Conservation (phyloP, 1,284 basidiomycete species). For the Trametes polyzona region DNA sequence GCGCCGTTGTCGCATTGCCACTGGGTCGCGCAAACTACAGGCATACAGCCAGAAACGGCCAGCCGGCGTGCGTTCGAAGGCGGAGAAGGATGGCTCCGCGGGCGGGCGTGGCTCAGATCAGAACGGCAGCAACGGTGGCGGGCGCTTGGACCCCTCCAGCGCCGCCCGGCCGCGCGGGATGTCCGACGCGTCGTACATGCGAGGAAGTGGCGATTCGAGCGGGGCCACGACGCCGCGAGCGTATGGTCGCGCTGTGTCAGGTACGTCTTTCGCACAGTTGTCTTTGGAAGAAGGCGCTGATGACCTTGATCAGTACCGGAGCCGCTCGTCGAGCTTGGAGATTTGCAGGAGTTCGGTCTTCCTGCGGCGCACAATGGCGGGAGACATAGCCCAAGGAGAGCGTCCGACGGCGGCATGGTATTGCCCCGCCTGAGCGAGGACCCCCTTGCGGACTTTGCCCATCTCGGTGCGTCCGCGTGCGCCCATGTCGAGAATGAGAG, state of each 20-base stretch:
- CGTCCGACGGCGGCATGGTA: slow-evolving; percentile 12
- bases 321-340: slow-evolving; percentile 13
- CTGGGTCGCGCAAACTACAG: slow-evolving; percentile 18
- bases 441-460: neutral
- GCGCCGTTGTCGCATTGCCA: neutral
- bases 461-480: slow-evolving; percentile 1
- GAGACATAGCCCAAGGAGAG: slow-evolving; percentile 9
- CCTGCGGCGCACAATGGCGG: neutral
- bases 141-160: slow-evolving; percentile 25
- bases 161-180: slow-evolving; percentile 53
- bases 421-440: slow-evolving; percentile 19
- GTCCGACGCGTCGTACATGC: slow-evolving; percentile 47
- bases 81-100: slow-evolving; percentile 48
- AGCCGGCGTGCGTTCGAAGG: slow-evolving; percentile 47
- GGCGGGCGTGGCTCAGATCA: slow-evolving; percentile 46
- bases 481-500: neutral
- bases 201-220: slow-evolving; percentile 21
- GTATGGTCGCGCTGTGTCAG: slow-evolving; percentile 12
- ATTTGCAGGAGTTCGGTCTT: slow-evolving; percentile 22
- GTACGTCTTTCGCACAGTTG: neutral
- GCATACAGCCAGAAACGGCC: slow-evolving; percentile 60
- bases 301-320: slow-evolving; percentile 4
- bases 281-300: neutral
- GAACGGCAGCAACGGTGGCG: slow-evolving; percentile 35
- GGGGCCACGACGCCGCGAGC: slow-evolving; percentile 20